These are phyloP conservation scores for Erodium texanum DNA, from an alignment of 441 rosid genomes.

Conservation along the genomic window DNA sequence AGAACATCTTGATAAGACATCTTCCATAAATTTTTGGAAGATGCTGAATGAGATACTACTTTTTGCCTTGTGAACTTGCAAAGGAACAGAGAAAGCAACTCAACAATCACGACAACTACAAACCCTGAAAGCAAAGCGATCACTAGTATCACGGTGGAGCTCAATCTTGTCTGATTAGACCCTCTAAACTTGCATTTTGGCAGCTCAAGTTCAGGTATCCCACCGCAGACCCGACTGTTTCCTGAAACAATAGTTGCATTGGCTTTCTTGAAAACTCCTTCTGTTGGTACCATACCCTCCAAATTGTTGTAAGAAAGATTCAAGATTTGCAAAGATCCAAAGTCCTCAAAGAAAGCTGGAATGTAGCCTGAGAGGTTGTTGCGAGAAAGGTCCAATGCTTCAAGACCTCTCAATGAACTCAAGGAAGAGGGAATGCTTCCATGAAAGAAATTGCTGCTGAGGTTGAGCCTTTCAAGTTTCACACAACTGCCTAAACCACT, in stretches of 20 bases:
- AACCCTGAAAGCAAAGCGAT: not conserved
- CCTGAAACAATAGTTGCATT: constrained; percentile 16
- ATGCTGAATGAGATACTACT: not conserved
- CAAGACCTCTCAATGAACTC: constrained; percentile 16
- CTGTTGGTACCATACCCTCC: constrained; percentile 16
- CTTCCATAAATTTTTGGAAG: not conserved
- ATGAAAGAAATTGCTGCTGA: constrained; percentile 22
- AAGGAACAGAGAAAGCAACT: not conserved
- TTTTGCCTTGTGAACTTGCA: not conserved
- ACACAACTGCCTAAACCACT: constrained; percentile 14
- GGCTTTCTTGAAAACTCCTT: constrained; percentile 24
- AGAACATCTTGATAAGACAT: constrained; percentile 4
- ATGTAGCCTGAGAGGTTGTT: constrained; percentile 22
- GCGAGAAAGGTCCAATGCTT: constrained; percentile 13
- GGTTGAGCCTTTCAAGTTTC: constrained; percentile 8
- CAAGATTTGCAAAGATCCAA: constrained; percentile 2
- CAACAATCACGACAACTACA: not conserved
- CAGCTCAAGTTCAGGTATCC: constrained; percentile 18
- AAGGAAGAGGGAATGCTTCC: constrained; percentile 19
- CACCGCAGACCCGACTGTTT: constrained; percentile 26
- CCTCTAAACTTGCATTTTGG: constrained; percentile 14
- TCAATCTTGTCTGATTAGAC: not conserved
- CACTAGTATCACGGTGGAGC: not conserved
- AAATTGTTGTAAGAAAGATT: constrained; percentile 24
- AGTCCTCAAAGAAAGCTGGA: constrained; percentile 13